Base-by-base conservation (phyloP, 176 grass and related monocot species). In the Triticum urartu region DNA sequence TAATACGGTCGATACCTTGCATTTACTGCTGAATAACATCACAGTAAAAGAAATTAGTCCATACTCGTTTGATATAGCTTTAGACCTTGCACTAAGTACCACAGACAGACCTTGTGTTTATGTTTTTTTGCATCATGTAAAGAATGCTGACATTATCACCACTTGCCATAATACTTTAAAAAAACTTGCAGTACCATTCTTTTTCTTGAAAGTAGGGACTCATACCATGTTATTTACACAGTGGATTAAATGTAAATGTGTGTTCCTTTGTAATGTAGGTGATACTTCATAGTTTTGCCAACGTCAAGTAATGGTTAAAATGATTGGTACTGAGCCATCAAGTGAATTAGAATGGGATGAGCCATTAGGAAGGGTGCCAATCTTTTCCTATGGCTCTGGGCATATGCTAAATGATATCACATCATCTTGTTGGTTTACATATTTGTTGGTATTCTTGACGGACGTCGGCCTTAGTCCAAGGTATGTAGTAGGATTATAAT, bases 391-490 rank as follows among this genome's bases (percentile, higher is more conserved):
- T 64, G 97, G 97, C 62, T 87, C 92, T 59, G 94, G 97, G 68
- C 97, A 99, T 91, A 99, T 99, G 94, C 89, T 99, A 81, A 99
- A 99, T 87, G 97, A 99, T 58, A 99, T 96, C 79, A 99, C 97
- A 64, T 94, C 97, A 24, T 91, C 94, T 26, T 99, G 97, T 82
- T 96, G 94, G 97, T 96, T 99, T 85, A 99, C 97, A 42, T 99
- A 94, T 92, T 83, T 96, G 68, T 86, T 99, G 54, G 81, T 96
- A 21, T 99, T 99, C 82, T 89, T 99, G 80, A 94, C 90, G 4
- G 94, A 99, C 78, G 14, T 99, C 15, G 97, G 97, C 58, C 92
- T 99, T 84, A 92, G 75, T 91, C 92, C 92, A 64, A 87, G 94
- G 94, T 99, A 84, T 33, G 87, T 89, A 9, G 56, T 32, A 73